phyloP scores from a whole-genome alignment of 345 rosid species.

The Camelina neglecta region DNA sequence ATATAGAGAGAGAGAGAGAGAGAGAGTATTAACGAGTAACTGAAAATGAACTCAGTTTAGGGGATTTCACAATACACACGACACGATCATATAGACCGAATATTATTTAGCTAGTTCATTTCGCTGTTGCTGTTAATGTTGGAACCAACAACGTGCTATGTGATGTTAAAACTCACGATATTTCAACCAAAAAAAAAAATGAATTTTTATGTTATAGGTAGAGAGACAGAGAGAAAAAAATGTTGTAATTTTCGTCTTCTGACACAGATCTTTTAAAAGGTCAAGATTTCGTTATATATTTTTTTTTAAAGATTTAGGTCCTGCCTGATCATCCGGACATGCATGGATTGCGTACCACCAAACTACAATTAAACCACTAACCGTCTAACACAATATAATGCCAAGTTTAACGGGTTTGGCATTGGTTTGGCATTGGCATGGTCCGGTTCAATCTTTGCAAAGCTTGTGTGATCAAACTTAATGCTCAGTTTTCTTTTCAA shows the following conservation, averaged over 20 bases:
- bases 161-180: not conserved
- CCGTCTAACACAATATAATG: not conserved
- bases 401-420: not conserved
- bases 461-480: not conserved
- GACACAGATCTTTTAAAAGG: not conserved
- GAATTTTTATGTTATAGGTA: not conserved
- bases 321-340: not conserved
- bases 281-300: not conserved
- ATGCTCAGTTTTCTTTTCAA: not conserved
- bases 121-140: not conserved
- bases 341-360: not conserved
- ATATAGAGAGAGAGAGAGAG: too few relatives aligned
- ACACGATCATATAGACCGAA: too few relatives aligned
- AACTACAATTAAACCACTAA: constrained; percentile 11
- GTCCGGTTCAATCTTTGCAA: not conserved
- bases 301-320: not conserved
- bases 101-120: not conserved
- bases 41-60: too few relatives aligned
- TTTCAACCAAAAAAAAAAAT: not conserved
- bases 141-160: not conserved
- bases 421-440: constrained; percentile 1
- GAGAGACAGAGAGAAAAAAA: not conserved
- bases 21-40: too few relatives aligned
- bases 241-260: not conserved
- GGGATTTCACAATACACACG: too few relatives aligned